Evolutionary conservation across 352 stramenopile genomes (phyloP), one percentile per base, ranked within the genome.

Genomic region (Ophiocytium majus): DNA sequence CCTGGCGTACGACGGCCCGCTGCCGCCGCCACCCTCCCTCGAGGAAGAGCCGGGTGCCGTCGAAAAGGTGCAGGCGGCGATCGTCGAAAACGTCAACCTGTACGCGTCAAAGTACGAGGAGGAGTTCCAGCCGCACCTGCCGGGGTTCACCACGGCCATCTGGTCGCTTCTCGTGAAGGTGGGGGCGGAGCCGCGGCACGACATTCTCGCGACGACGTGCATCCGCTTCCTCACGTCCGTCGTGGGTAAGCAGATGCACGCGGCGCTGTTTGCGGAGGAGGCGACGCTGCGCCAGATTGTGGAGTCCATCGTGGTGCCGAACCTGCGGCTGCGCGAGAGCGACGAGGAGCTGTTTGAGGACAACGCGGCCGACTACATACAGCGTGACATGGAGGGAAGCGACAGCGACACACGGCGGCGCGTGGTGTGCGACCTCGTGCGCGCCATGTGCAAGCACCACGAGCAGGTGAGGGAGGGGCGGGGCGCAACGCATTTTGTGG

Each of bases 91-190:
- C 92, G 91, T 99, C 9, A 97, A 97, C 80, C 89, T 99, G 71
- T 99, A 99, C 88, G 94, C 94, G 0, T 94, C 97, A 85, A 99
- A 99, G 91, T 98, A 99, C 90, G 97, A 99, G 81, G 97, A 99
- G 90, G 94, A 98, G 79, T 99, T 99, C 90, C 92, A 97, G 63
- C 93, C 94, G 10, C 98, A 96, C 87, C 85, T 99, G 83, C 92
- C 93, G 34, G 92, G 93, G 76, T 99, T 99, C 89, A 98, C 78
- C 1, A 35, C 63, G 36, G 76, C 79, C 33, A 37, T 86, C 9
- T 90, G 86, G 66, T 35, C 28, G 35, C 50, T 89, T 28, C 76
- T 89, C n/a, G 79, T 90, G 50, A 87, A 87, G 79, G 83, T 94
- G 5, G 91, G 86, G 19, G 81, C 94, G 0, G 89, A 93, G 35